phyloP scores from a whole-genome alignment of 1,139 yeast genomes.

The Debaryomyces fabryi region DNA sequence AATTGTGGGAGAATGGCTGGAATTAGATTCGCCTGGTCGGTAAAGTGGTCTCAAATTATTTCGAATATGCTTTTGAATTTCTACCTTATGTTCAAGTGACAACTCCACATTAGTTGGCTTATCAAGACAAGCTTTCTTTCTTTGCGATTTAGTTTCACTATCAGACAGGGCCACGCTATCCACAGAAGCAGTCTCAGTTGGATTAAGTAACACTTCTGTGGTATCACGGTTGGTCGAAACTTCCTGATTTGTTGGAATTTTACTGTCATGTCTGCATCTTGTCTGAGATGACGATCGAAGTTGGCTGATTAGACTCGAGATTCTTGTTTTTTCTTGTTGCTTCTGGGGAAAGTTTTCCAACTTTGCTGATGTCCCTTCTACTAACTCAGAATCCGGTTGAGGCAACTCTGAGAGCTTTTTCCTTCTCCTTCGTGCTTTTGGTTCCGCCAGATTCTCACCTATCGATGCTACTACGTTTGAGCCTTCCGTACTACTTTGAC shows the following conservation, averaged over 20 bases:
- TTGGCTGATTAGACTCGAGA: slow-evolving; percentile 31
- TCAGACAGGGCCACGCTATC: slow-evolving; percentile 17
- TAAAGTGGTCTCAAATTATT: slow-evolving; percentile 52
- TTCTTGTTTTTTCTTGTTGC: slow-evolving; percentile 16
- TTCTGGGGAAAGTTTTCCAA: neutral
- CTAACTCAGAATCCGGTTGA: slow-evolving; percentile 8
- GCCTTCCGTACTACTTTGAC: slow-evolving; percentile 5
- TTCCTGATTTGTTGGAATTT: neutral
- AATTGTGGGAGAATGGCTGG: slow-evolving; percentile 13
- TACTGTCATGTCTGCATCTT: neutral
- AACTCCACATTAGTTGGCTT: slow-evolving; percentile 21
- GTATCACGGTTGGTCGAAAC: neutral
- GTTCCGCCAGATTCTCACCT: neutral
- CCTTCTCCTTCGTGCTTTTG: slow-evolving; percentile 30
- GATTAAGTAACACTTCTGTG: slow-evolving; percentile 10
- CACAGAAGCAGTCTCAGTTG: slow-evolving; percentile 8
- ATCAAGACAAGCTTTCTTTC: slow-evolving; percentile 2
- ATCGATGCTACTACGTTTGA: neutral
- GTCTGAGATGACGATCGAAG: slow-evolving; percentile 13
- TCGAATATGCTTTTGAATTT: slow-evolving; percentile 57
- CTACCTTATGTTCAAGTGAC: slow-evolving; percentile 47
- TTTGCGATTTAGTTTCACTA: slow-evolving; percentile 11
- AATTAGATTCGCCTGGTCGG: slow-evolving; percentile 22
- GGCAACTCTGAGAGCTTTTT: slow-evolving; percentile 18
- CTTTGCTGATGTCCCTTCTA: slow-evolving; percentile 4